Evolutionary conservation across 805 yeast species (phyloP), one percentile per base, ranked within the genome.

Genomic region (Wickerhamia fluorescens): DNA sequence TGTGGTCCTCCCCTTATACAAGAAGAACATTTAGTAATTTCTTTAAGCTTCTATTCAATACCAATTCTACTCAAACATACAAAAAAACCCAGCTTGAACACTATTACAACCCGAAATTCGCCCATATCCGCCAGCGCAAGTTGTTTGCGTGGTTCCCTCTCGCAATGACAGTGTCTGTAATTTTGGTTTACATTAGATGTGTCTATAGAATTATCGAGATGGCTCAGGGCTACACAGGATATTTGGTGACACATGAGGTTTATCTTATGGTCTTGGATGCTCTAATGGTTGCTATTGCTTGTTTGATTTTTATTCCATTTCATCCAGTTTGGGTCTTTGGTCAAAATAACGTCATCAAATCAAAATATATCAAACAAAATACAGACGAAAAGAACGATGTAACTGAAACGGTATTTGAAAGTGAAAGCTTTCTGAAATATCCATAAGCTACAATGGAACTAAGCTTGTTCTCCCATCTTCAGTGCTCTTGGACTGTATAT

Each of bases 191-290:
- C 38, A 54, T 58, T 29, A 36, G 44, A 33, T 47, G 51, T 26
- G 33, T 59, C 13, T 62, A 61, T 37, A 49, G 68, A 43, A 64
- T 61, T 23, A 61, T 58, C 7, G 67, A 62, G 34, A 49, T 62
- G 34, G 45, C 58, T 10, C 49, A 59, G 33, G 67, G 68, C 6
- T 61, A 55, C 41, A 15, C 24, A 3, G 68, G 68, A 4, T 58
- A 52, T 35, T 47, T 61, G 30, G 49, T 58, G 20, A 36, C 42
- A 2, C 60, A 57, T 36, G 68, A 62, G 36, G 56, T 49, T 4
- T 61, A 36, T 37, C 27, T 62, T 20, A 53, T 60, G 61, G 50
- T 49, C 3, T 51, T 62, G 24, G 68, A 62, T 37, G 64, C 67
- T 0, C 26, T 45, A 3, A 53, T 62, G 64, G 46, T 61, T 22